Conservation (phyloP, 2,329 filamentous ascomycete genomes). For the Arthrobotrys entomopaga region DNA sequence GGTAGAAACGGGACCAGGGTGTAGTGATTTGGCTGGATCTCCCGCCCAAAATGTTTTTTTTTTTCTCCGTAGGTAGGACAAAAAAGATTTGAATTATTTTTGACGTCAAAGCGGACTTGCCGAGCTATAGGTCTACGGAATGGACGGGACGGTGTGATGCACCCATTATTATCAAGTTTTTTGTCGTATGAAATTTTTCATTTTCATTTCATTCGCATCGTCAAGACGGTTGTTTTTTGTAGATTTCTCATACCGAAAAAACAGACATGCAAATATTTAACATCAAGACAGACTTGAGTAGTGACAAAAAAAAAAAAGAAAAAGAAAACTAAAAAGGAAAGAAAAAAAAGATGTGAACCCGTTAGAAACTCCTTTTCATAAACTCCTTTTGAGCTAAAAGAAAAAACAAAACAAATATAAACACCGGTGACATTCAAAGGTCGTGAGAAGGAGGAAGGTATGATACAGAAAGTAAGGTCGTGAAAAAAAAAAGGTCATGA, state of each 20-base stretch:
- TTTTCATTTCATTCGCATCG: conserved; percentile 31
- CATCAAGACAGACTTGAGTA: conserved; percentile 22
- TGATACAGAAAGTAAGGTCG: conserved; percentile 19
- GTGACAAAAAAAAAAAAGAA: not conserved
- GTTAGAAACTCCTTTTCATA: conserved; percentile 20
- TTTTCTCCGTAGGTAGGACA: too few species aligned
- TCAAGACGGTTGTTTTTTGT: conserved; percentile 5
- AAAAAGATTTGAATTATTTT: conserved; percentile 7
- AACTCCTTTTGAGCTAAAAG: conserved; percentile 6
- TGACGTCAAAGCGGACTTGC: conserved; percentile 11
- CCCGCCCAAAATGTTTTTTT: too few species aligned
- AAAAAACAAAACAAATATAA: conserved; percentile 1
- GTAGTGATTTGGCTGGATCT: conserved; percentile 8
- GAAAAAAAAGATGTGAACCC: conserved; percentile 1
- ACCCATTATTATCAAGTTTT: not conserved
- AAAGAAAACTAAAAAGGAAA: conserved; percentile 10
- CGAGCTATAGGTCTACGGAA: conserved; percentile 7
- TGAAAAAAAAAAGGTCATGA: conserved; percentile 22
- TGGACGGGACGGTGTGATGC: not conserved
- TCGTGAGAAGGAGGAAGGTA: conserved; percentile 8
- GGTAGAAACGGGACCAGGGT: conserved; percentile 18
- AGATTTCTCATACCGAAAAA: conserved; percentile 34
- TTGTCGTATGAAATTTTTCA: conserved; percentile 24
- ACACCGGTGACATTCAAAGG: conserved; percentile 12
- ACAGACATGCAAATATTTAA: conserved; percentile 36